phyloP scores from a whole-genome alignment of 805 yeast species.

The Yamadazyma laniorum region DNA sequence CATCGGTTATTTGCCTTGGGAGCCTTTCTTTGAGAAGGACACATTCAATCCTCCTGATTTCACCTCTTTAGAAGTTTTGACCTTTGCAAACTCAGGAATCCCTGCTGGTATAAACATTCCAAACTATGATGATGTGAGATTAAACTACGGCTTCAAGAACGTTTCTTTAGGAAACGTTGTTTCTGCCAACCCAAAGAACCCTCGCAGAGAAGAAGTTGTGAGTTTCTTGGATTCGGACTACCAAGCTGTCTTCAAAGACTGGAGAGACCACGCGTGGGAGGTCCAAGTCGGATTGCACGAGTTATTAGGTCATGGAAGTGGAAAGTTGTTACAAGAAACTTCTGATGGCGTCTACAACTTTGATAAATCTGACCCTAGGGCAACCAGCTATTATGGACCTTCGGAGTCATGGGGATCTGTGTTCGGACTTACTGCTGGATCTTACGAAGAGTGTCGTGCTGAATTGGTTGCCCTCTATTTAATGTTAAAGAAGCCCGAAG shows the following conservation, averaged over 20 bases:
- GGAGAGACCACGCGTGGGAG: slow-evolving; percentile 81
- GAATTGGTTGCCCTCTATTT: slow-evolving; percentile 85
- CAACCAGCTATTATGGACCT: slow-evolving; percentile 67
- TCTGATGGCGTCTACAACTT: slow-evolving; percentile 69
- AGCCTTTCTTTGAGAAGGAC: slow-evolving; percentile 71
- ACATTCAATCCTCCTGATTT: slow-evolving; percentile 90
- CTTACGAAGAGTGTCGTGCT: slow-evolving; percentile 92
- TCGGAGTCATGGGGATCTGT: slow-evolving; percentile 91
- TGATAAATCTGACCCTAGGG: slow-evolving; percentile 56
- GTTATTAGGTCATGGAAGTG: slow-evolving; percentile 87
- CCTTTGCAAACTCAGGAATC: slow-evolving; percentile 85
- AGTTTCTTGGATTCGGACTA: slow-evolving; percentile 60
- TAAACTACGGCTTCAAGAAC: slow-evolving; percentile 82
- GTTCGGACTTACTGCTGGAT: slow-evolving; percentile 79
- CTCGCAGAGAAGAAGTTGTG: slow-evolving; percentile 63
- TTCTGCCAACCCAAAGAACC: slow-evolving; percentile 61
- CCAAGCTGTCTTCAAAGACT: slow-evolving; percentile 60
- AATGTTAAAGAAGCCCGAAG: slow-evolving; percentile 57
- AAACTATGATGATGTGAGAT: slow-evolving; percentile 84
- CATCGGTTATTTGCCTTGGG: slow-evolving; percentile 77
- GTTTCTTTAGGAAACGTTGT: slow-evolving; percentile 86
- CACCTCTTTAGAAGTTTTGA: slow-evolving; percentile 83
- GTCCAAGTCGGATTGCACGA: slow-evolving; percentile 95
- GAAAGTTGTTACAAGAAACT: slow-evolving; percentile 63
- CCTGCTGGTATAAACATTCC: slow-evolving; percentile 95